These are phyloP conservation scores for Nepenthes gracilis DNA, from an alignment of 148 eudicot genomes.

Conservation along the genomic window DNA sequence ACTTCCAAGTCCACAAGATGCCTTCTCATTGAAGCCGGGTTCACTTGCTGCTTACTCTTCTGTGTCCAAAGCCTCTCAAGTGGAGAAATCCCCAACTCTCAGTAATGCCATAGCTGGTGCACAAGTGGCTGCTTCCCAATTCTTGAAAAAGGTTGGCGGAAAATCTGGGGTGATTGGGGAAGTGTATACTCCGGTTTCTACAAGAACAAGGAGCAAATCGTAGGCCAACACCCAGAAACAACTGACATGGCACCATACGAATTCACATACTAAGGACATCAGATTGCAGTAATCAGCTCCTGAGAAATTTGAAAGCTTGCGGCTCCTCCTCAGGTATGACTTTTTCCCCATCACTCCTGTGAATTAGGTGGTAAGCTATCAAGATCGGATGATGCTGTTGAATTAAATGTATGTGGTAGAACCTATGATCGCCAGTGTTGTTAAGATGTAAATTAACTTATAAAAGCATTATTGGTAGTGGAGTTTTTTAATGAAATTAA, in stretches of 20 bases:
- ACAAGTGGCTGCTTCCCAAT: slow-evolving; percentile 61
- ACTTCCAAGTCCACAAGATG: slow-evolving; percentile 36
- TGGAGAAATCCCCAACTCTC: slow-evolving; percentile 43
- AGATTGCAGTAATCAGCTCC: too few relatives aligned
- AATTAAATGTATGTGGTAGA: too few relatives aligned
- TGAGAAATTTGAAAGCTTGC: too few relatives aligned
- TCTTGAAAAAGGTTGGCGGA: slow-evolving; percentile 24
- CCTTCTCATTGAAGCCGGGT: slow-evolving; percentile 43
- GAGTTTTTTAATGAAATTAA: too few relatives aligned
- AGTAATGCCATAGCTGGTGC: slow-evolving; percentile 63
- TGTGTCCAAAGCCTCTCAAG: slow-evolving; percentile 18
- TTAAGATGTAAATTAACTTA: too few relatives aligned
- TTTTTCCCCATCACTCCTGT: too few relatives aligned
- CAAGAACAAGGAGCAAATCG: slow-evolving; percentile 32
- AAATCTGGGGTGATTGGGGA: slow-evolving; percentile 8
- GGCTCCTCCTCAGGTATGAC: too few relatives aligned
- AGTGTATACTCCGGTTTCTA: slow-evolving; percentile 23
- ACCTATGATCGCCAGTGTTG: too few relatives aligned
- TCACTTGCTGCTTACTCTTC: slow-evolving; percentile 20
- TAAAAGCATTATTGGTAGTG: too few relatives aligned
- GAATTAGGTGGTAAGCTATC: too few relatives aligned
- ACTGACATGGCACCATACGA: background rate
- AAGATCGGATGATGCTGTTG: too few relatives aligned
- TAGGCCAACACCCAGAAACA: slow-evolving; percentile 11
- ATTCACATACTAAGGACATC: too few relatives aligned